Conservation (phyloP, 257 asterid genomes). For the Rhazya stricta region DNA sequence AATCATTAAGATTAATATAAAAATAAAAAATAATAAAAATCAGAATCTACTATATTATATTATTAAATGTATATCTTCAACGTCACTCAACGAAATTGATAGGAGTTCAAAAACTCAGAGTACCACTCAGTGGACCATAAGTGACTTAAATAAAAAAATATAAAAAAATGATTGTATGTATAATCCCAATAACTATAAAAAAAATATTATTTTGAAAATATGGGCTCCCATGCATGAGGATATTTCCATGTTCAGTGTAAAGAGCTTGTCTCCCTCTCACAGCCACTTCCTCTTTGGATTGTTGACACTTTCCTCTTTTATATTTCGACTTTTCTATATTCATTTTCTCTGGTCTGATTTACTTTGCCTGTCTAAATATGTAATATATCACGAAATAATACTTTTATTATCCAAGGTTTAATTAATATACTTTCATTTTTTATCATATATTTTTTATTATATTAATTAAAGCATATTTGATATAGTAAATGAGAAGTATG, state of each 20-base stretch:
- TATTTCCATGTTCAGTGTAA: conserved; percentile 40
- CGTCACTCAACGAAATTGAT: conserved; percentile 23
- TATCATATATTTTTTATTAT: too few species aligned
- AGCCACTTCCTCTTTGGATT: conserved; percentile 10
- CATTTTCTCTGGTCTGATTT: too few species aligned
- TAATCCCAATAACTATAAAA: not conserved
- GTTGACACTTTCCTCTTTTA: not conserved
- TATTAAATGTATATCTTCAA: conserved; percentile 26
- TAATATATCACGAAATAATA: too few species aligned
- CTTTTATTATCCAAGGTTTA: too few species aligned
- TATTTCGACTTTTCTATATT: not conserved
- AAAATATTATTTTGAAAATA: not conserved
- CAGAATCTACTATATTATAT: conserved; percentile 1
- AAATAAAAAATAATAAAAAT: not conserved
- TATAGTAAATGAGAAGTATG: too few species aligned
- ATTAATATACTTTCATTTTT: too few species aligned
- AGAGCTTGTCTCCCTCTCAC: conserved; percentile 25
- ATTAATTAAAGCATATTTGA: too few species aligned
- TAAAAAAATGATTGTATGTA: not conserved
- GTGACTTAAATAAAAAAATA: not conserved
- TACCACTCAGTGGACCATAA: conserved; percentile 1
- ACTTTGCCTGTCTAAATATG: not conserved
- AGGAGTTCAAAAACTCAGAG: conserved; percentile 2
- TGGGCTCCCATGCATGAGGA: conserved; percentile 60
- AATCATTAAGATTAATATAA: not conserved